Evolutionary conservation across 768 basidiomycete genomes (phyloP), one percentile per base, ranked within the genome.

Genomic region (Pulveroboletus sp.): DNA sequence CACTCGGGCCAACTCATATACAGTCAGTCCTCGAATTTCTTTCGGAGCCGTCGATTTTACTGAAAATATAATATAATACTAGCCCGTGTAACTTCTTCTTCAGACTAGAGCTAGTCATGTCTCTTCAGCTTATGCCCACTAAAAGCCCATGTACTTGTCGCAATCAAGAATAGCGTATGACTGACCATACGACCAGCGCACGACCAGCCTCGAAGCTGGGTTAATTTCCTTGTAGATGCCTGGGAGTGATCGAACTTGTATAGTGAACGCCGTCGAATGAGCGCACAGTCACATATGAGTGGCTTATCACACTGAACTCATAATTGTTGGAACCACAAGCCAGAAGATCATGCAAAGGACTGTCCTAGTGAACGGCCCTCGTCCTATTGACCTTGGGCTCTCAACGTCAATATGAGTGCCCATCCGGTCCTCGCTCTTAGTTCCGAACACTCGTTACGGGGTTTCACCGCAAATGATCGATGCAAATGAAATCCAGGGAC

Each of bases 1-100:
- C 93, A 95, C 79, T 86, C 86, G 57, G 77, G 80, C 52, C 95
- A 99, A 74, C 76, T 93, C 68, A 83, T 99, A 65, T 98, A 97
- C 88, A 97, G 92, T 93, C 66, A 67, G 89, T 85, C 31, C 6
- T 46, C 36, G 6, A 39, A 49, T 37, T 48, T 18, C 11, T 31
- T 12, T 37, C 8, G n/a, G 11, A n/a, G 18, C 18, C 14, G 7
- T 35, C 28, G 6, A 6, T 31, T 30, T 50, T 31, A 43, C 36
- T 57, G 49, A 54, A 33, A 51, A 33, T 15, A 18, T n/a, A 26
- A 50, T 49, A 8, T 26, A 31, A 33, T 46, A 0, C 11, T 42
- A 77, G 75, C 76, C 36, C 76, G 76, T 57, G 56, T 77, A 57
- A 76, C 73, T 18, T 71, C 67, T 26, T 67, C 65, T 51, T 64